phyloP scores from a whole-genome alignment of 2,329 filamentous ascomycete genomes.

The Pestalotiopsis sp. region DNA sequence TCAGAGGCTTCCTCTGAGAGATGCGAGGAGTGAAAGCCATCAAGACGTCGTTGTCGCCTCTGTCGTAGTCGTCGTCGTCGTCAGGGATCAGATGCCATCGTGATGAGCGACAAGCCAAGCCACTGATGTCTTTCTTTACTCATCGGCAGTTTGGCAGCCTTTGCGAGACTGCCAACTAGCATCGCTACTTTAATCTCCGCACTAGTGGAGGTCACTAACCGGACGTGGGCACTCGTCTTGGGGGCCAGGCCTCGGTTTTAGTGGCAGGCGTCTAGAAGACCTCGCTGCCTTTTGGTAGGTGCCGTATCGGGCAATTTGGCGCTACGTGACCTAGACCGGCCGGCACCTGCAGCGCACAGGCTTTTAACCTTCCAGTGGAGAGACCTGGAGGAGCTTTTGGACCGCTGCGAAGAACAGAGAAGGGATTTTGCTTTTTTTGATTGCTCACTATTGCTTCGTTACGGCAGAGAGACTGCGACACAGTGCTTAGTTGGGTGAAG shows the following conservation, averaged over 20 bases:
- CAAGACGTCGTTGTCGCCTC: neutral
- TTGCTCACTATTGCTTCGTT: no score
- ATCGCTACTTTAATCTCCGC: neutral
- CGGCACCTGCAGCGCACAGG: neutral
- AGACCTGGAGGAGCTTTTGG: no score
- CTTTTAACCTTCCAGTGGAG: neutral
- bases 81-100: neutral
- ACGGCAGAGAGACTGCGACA: no score
- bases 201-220: neutral
- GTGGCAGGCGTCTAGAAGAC: neutral
- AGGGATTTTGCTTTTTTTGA: no score
- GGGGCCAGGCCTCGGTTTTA: neutral
- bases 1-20: constrained; percentile 1
- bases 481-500: no score
- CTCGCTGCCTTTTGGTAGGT: neutral
- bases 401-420: no score
- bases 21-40: constrained; percentile 2
- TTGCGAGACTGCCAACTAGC: neutral
- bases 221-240: neutral
- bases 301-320: neutral
- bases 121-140: neutral
- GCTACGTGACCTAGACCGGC: neutral
- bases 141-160: neutral
- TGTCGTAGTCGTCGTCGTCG: neutral
- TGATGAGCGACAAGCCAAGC: neutral